Evolutionary conservation across 2,329 filamentous ascomycete genomes (phyloP).

Genomic region (Kalaharituber pfeilii): DNA sequence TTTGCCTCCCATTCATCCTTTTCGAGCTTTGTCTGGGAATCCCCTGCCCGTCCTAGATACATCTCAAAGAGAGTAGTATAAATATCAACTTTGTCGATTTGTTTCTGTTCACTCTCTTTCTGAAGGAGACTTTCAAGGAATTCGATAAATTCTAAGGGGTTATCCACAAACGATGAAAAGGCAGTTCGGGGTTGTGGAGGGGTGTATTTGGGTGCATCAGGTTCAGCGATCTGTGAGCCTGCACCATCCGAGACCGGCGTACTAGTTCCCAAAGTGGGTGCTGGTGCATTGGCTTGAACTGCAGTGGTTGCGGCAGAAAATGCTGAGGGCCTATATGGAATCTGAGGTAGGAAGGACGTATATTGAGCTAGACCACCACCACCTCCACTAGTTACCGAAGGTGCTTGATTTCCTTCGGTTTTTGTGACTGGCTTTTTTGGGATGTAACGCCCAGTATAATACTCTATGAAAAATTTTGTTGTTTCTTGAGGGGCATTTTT

Average conservation of each 20-base stretch:
- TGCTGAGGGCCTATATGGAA: slow-evolving; percentile 65
- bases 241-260: slow-evolving; percentile 36
- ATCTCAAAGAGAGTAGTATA: slow-evolving; percentile 96
- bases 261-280: slow-evolving; percentile 37
- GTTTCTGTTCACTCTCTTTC: slow-evolving; percentile 40
- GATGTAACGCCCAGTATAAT: slow-evolving; percentile 71
- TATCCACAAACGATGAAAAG: slow-evolving; percentile 92
- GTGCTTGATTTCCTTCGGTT: background rate
- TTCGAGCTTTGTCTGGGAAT: slow-evolving; percentile 45
- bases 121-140: slow-evolving; percentile 85
- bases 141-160: slow-evolving; percentile 74
- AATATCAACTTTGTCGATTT: slow-evolving; percentile 64
- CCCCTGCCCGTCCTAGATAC: slow-evolving; percentile 78
- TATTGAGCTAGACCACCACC: slow-evolving; percentile 44
- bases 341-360: slow-evolving; percentile 60
- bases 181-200: slow-evolving; percentile 70
- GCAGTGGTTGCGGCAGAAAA: slow-evolving; percentile 38
- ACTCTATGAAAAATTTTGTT: slow-evolving; percentile 79
- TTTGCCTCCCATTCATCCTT: slow-evolving; percentile 75
- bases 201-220: slow-evolving; percentile 45
- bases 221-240: slow-evolving; percentile 24
- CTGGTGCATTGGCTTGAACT: slow-evolving; percentile 35
- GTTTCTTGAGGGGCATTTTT: slow-evolving; percentile 70
- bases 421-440: slow-evolving; percentile 8
- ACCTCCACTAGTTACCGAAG: slow-evolving; percentile 7